phyloP scores from a whole-genome alignment of 108 stramenopile genomes.

The Nitzschia sp. region DNA sequence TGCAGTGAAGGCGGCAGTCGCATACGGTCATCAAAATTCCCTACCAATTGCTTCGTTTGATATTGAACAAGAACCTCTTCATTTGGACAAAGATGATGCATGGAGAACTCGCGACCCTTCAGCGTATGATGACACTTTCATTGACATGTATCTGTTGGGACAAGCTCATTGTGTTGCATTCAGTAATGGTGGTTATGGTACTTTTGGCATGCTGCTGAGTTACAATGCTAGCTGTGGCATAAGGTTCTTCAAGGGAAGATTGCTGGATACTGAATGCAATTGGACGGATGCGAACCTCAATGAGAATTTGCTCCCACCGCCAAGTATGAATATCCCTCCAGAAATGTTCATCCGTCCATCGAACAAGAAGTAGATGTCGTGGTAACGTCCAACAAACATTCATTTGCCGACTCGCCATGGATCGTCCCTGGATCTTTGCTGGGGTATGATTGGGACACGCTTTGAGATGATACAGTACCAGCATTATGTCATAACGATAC shows the following conservation, averaged over 20 bases:
- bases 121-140: slow-evolving; percentile 37
- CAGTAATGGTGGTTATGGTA: slow-evolving; percentile 41
- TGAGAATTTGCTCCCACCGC: not conserved
- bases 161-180: slow-evolving; percentile 34
- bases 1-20: slow-evolving; percentile 21
- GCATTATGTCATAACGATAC: too few relatives aligned
- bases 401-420: too few relatives aligned
- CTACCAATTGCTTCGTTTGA: slow-evolving; percentile 11
- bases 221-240: slow-evolving; percentile 31
- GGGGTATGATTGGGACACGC: too few relatives aligned
- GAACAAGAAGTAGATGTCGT: not conserved
- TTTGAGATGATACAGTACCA: too few relatives aligned
- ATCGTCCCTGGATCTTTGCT: too few relatives aligned
- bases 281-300: slow-evolving; percentile 15
- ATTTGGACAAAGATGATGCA: slow-evolving; percentile 34
- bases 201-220: slow-evolving; percentile 30
- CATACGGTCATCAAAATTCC: slow-evolving; percentile 11
- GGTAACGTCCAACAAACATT: too few relatives aligned
- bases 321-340: slow-evolving; percentile 3
- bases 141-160: slow-evolving; percentile 43
- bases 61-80: slow-evolving; percentile 29
- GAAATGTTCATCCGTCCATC: slow-evolving; percentile 5
- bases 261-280: slow-evolving; percentile 13
- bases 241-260: slow-evolving; percentile 17
- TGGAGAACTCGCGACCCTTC: slow-evolving; percentile 29